Base-by-base conservation (phyloP, 306 rosid genomes). In the Morella rubra region DNA sequence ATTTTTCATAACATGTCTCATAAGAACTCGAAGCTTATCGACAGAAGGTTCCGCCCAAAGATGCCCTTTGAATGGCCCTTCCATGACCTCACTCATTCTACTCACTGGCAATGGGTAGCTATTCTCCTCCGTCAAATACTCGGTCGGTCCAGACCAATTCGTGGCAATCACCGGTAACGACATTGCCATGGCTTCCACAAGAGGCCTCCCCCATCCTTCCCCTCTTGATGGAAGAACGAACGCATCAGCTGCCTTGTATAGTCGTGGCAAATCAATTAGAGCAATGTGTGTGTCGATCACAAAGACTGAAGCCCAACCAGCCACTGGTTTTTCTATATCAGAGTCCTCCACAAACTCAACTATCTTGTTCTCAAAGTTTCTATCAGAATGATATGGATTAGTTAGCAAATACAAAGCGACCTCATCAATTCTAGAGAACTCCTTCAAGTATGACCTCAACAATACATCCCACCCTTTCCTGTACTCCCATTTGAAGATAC, bases 401-500 rank as follows among this genome's bases (percentile, higher is more conserved):
- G 96, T 91, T 62, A 90, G 79, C 46, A 93, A 84, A 71, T 81
- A 89, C 73, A 93, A 85, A 69, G 75, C 84, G 72, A 89, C 91
- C 46, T 49, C 68, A 78, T 91, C 98, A 47, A 65, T 86, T 51
- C 59, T 73, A 40, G 86, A 83, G 82, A 91, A 89, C 64, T 89
- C 96, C 81, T 73, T 83, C 87, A 91, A 85, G 81, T 87, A 93
- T 19, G 96, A 78, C 77, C 44, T 88, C 61, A 91, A 52, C 85
- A 93, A 77, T 72, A 91, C 84, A 85, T 93, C 98, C 96, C 96
- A 93, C 37, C 98, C 98, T 86, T 93, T 93, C 84, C 98, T 91
- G 72, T 82, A 85, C 77, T 93, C 98, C 98, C 96, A 93, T 81
- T 91, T 91, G 69, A 93, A 93, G 54, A 93, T 77, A 72, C 98